Evolutionary conservation across 2,329 filamentous ascomycete genomes (phyloP).

Genomic region (Acephala macrosclerotiorum): DNA sequence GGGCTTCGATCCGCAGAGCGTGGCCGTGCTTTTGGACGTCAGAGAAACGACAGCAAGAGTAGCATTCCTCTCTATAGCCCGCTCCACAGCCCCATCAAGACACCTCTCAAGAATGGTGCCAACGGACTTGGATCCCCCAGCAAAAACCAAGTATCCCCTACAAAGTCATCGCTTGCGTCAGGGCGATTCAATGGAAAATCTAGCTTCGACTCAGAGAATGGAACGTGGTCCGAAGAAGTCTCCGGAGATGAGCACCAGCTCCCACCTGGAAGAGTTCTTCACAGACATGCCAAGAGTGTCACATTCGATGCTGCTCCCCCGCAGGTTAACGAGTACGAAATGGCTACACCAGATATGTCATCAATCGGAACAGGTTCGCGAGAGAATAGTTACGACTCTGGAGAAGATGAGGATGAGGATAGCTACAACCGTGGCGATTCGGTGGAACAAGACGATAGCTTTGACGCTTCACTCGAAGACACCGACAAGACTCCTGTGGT

Average conservation of each 20-base stretch:
- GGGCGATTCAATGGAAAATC: slow-evolving; percentile 65
- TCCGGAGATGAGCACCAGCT: slow-evolving; percentile 65
- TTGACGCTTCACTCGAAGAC: slow-evolving; percentile 93
- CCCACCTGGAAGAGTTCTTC: slow-evolving; percentile 71
- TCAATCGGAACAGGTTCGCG: slow-evolving; percentile 89
- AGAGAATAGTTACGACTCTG: slow-evolving; percentile 91
- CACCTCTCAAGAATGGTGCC: slow-evolving; percentile 48
- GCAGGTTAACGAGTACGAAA: slow-evolving; percentile 96
- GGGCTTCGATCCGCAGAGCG: slow-evolving; percentile 60
- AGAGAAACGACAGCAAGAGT: slow-evolving; percentile 65
- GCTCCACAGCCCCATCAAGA: slow-evolving; percentile 38
- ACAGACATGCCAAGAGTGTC: slow-evolving; percentile 93
- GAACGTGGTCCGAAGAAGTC: slow-evolving; percentile 73
- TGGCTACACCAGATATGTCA: slow-evolving; percentile 96
- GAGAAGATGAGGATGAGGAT: slow-evolving; percentile 77
- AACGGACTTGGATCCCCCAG: slow-evolving; percentile 57
- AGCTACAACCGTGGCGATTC: slow-evolving; percentile 60
- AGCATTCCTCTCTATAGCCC: slow-evolving; percentile 65
- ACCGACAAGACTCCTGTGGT: slow-evolving; percentile 98
- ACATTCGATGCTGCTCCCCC: slow-evolving; percentile 95
- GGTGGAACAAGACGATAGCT: slow-evolving; percentile 78
- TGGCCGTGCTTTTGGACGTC: slow-evolving; percentile 51
- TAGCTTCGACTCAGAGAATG: slow-evolving; percentile 73
- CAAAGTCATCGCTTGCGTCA: slow-evolving; percentile 86
- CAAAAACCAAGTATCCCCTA: slow-evolving; percentile 78